Conservation (phyloP, 2,329 filamentous ascomycete genomes). For the Aspergillus floridensis region DNA sequence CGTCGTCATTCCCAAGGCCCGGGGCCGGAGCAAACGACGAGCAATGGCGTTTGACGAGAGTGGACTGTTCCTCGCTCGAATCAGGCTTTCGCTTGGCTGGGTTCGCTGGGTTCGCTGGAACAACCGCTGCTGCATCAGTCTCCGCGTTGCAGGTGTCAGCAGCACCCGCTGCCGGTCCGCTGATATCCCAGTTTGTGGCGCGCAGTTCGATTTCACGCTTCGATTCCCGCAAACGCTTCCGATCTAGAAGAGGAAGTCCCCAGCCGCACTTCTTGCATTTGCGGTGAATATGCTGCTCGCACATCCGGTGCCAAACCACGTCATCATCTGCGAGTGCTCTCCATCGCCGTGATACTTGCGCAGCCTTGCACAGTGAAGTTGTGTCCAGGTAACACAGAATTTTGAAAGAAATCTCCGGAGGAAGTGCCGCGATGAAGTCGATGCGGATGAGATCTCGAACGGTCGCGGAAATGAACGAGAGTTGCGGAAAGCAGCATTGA, state of each 20-base stretch:
- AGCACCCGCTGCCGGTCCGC: constrained; percentile 49
- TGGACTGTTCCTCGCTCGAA: constrained; percentile 25
- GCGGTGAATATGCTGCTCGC: constrained; percentile 90
- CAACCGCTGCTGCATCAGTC: neutral
- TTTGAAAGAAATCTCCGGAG: constrained; percentile 87
- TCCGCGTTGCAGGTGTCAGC: constrained; percentile 1
- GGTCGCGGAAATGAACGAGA: constrained; percentile 86
- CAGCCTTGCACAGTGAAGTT: constrained; percentile 89
- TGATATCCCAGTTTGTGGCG: constrained; percentile 58
- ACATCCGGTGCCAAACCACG: constrained; percentile 97
- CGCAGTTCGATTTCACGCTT: constrained; percentile 78
- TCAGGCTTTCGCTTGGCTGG: constrained; percentile 30
- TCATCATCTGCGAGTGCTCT: constrained; percentile 90
- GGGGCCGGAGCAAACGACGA: constrained; percentile 21
- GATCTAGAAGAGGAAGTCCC: constrained; percentile 85
- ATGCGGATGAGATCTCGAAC: constrained; percentile 96
- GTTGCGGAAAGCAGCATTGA: constrained; percentile 95
- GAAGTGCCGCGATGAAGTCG: constrained; percentile 87
- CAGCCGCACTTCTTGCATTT: constrained; percentile 95
- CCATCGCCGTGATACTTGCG: constrained; percentile 90
- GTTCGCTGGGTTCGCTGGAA: neutral
- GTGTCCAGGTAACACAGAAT: constrained; percentile 92
- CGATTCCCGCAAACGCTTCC: constrained; percentile 81
- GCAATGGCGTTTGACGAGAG: constrained; percentile 34
- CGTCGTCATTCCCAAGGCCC: constrained; percentile 37